phyloP scores from a whole-genome alignment of 2,329 filamentous ascomycete species.

The Plectosphaerella sp. region DNA sequence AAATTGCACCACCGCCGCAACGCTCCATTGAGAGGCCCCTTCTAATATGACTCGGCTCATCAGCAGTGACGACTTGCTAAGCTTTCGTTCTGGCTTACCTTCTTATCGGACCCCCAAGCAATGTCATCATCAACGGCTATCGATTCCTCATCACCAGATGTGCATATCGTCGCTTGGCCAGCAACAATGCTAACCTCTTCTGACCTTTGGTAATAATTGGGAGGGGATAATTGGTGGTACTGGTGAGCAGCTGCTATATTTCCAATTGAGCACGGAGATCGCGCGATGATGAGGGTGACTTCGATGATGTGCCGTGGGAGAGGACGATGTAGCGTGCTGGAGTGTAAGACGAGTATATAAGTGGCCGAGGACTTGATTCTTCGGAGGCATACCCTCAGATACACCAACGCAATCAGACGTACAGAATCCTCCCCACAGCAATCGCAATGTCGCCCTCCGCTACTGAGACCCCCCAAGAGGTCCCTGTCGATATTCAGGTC shows the following conservation, averaged over 20 bases:
- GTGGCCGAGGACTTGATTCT: not conserved
- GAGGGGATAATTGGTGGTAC: not conserved
- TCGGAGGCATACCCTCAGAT: not conserved
- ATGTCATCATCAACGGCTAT: not conserved
- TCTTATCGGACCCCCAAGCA: slow-evolving; percentile 2
- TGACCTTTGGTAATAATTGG: not conserved
- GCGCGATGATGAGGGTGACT: not conserved
- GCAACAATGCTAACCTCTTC: not conserved
- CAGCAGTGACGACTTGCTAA: not conserved
- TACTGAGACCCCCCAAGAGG: slow-evolving; percentile 4
- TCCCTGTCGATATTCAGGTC: not conserved
- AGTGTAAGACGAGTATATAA: not conserved
- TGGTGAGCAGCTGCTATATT: not conserved
- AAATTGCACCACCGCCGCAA: slow-evolving; percentile 7
- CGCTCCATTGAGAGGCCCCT: not conserved
- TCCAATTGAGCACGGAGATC: not conserved
- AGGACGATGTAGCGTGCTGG: not conserved
- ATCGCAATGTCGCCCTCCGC: slow-evolving; percentile 10
- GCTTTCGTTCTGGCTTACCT: not conserved
- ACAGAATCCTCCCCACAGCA: not conserved
- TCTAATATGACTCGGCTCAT: not conserved
- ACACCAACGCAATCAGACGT: not conserved
- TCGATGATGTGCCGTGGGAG: not conserved
- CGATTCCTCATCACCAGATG: not conserved
- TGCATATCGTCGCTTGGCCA: slow-evolving; percentile 1